A percentile compares a stretch with the other conserved stretches of the same genome.
Conservation (phyloP, 2,329 filamentous ascomycete species). For the Macroventuria anomochaeta region DNA sequence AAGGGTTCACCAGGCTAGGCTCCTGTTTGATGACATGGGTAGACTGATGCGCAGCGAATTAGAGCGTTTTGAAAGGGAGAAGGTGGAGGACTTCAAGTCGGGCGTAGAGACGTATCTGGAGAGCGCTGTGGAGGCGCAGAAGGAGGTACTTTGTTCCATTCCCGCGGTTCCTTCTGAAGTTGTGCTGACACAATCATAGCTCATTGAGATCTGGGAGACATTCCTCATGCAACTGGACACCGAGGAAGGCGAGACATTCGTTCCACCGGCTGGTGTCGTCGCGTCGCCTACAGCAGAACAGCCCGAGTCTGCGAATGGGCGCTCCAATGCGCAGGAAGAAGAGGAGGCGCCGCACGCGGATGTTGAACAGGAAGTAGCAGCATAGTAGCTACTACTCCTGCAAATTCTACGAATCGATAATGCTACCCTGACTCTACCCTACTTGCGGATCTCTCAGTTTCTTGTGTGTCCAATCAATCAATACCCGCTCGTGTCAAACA, state of each 20-base stretch:
- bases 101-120: constrained; percentile 97
- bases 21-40: constrained; percentile 98
- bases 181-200: constrained; percentile 49
- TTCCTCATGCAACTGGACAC: constrained; percentile 95
- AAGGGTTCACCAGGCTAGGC: constrained; percentile 85
- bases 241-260: constrained; percentile 71
- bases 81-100: constrained; percentile 98
- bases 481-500: too few species aligned
- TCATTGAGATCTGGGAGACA: constrained; percentile 95
- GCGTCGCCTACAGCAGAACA: constrained; percentile 36
- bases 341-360: constrained; percentile 4
- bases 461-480: too few species aligned
- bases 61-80: constrained; percentile 93
- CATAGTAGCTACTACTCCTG: constrained; percentile 4
- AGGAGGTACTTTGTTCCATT: constrained; percentile 73
- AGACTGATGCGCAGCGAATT: constrained; percentile 88
- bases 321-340: constrained; percentile 16
- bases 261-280: constrained; percentile 48
- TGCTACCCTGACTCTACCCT: background rate
- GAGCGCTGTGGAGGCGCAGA: constrained; percentile 96
- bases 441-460: too few species aligned
- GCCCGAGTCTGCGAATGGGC: constrained; percentile 19
- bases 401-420: background rate
- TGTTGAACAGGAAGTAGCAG: constrained; percentile 8
- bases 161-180: background rate